These are phyloP conservation scores for Phaffomyces opuntiae DNA, from an alignment of 805 yeast species.

Conservation along the genomic window DNA sequence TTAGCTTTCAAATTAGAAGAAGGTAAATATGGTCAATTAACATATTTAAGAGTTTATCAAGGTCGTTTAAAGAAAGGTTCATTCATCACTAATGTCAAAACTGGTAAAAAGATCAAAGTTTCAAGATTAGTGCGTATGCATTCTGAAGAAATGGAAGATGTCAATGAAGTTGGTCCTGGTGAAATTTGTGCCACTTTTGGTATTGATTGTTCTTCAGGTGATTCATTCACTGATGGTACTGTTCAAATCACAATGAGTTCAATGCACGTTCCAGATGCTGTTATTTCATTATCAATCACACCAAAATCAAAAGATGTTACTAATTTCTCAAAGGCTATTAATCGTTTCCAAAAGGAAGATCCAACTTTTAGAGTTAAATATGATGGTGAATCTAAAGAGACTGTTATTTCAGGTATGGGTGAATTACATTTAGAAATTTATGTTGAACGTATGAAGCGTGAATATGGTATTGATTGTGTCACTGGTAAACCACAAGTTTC, in stretches of 20 bases:
- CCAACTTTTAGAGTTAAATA: slow-evolving; percentile 94
- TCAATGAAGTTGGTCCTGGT: slow-evolving; percentile 91
- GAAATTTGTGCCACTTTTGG: slow-evolving; percentile 99
- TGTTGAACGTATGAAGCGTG: slow-evolving; percentile 97
- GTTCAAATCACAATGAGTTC: slow-evolving; percentile 86
- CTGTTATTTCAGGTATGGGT: slow-evolving; percentile 96
- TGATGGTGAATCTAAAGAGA: slow-evolving; percentile 89
- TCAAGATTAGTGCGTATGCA: slow-evolving; percentile 97
- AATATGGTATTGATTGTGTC: slow-evolving; percentile 88
- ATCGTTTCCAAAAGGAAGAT: slow-evolving; percentile 97
- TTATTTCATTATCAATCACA: slow-evolving; percentile 82
- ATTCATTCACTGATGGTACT: slow-evolving; percentile 85
- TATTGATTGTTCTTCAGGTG: slow-evolving; percentile 98
- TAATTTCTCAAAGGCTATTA: slow-evolving; percentile 93
- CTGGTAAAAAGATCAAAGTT: slow-evolving; percentile 90
- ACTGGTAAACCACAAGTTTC: slow-evolving; percentile 99
- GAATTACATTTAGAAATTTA: slow-evolving; percentile 95
- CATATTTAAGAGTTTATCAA: slow-evolving; percentile 95
- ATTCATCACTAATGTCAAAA: slow-evolving; percentile 80
- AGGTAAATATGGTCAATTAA: slow-evolving; percentile 95
- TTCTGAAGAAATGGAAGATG: slow-evolving; percentile 98
- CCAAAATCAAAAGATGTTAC: slow-evolving; percentile 85
- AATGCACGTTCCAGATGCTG: slow-evolving; percentile 99
- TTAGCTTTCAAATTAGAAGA: slow-evolving; percentile 98
- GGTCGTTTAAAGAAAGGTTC: slow-evolving; percentile 90